Evolutionary conservation across 768 basidiomycete genomes (phyloP).

Genomic region (Russula emetica): DNA sequence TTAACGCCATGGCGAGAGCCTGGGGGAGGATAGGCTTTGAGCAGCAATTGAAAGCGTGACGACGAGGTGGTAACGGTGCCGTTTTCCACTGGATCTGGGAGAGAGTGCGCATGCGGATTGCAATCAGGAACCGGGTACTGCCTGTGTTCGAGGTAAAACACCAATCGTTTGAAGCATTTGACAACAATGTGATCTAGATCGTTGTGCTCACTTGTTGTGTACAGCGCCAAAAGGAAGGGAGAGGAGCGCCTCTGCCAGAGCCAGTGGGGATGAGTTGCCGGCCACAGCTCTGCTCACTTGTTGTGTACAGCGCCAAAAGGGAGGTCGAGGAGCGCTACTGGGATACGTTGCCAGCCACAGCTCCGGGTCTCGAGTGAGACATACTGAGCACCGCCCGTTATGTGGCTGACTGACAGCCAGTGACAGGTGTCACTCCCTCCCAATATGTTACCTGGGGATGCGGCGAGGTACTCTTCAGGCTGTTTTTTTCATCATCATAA

Average conservation of each 20-base stretch:
- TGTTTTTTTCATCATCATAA: too few species aligned
- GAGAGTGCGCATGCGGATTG: background rate
- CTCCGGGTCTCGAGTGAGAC: too few species aligned
- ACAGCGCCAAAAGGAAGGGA: background rate
- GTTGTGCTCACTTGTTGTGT: background rate
- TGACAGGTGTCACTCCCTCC: too few species aligned
- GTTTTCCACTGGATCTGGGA: background rate
- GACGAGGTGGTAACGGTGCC: conserved; percentile 10
- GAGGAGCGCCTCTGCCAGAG: background rate
- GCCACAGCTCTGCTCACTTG: too few species aligned
- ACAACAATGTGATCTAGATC: conserved; percentile 4
- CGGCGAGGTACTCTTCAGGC: too few species aligned
- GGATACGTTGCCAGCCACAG: too few species aligned
- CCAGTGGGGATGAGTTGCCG: too few species aligned
- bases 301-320: too few species aligned
- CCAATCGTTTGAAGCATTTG: background rate
- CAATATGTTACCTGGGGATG: too few species aligned
- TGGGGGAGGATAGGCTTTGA: background rate
- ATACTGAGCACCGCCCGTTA: too few species aligned
- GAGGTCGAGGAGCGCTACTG: too few species aligned
- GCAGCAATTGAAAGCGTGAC: conserved; percentile 8
- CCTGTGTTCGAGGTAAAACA: conserved; percentile 7
- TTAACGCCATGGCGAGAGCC: conserved; percentile 8
- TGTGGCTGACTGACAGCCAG: too few species aligned
- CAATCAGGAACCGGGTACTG: conserved; percentile 10